Conservation (phyloP, 106 monocot genomes). For the Acorus gramineus region DNA sequence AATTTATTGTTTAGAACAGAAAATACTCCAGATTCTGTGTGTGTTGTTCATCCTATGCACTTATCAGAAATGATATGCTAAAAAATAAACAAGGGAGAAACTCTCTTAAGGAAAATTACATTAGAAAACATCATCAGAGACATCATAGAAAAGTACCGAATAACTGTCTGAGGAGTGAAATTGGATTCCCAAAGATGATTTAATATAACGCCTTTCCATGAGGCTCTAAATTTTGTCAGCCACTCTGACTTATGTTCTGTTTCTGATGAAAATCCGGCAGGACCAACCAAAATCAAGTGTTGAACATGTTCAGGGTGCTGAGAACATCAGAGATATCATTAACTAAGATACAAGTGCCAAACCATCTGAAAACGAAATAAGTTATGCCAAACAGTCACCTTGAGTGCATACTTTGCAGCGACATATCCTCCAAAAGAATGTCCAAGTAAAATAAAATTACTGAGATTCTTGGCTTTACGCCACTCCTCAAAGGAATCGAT, state of each 20-base stretch:
- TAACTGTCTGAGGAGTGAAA: constrained; percentile 86
- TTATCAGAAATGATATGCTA: no score
- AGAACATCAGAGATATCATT: constrained; percentile 2
- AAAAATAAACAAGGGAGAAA: no score
- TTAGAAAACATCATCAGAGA: no score
- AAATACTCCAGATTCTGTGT: no score
- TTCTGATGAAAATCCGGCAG: constrained; percentile 89
- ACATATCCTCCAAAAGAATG: constrained; percentile 99
- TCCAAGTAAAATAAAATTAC: constrained; percentile 85
- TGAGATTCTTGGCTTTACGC: constrained; percentile 90
- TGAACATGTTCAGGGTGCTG: constrained; percentile 96
- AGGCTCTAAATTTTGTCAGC: constrained; percentile 76
- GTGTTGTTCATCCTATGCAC: no score
- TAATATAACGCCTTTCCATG: constrained; percentile 77
- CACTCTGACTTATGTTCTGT: constrained; percentile 75
- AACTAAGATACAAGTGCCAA: not conserved
- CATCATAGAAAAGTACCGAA: constrained; percentile 36
- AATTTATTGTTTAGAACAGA: no score
- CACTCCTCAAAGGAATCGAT: constrained; percentile 99
- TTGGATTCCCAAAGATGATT: constrained; percentile 99
- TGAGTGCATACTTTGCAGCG: constrained; percentile 87
- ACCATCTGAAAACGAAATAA: not conserved
- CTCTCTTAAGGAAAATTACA: no score
- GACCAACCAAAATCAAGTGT: constrained; percentile 90
- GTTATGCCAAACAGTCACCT: constrained; percentile 29